Evolutionary conservation across 1,284 basidiomycete genomes (phyloP).

Genomic region (Cutaneotrichosporon sp.): DNA sequence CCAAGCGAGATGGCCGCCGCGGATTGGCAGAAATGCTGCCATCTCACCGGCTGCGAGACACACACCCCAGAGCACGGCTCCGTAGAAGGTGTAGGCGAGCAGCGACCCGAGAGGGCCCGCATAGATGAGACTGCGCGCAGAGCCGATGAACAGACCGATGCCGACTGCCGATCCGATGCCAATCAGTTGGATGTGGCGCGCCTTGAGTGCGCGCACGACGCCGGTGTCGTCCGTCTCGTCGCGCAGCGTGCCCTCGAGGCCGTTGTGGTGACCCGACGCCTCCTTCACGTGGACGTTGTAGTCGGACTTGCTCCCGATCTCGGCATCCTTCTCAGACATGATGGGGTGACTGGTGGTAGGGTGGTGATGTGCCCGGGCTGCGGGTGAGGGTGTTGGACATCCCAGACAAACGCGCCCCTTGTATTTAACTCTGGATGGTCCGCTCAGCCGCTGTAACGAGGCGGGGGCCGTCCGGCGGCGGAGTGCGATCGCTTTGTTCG

Average conservation of each 20-base stretch:
- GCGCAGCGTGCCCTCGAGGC: not conserved
- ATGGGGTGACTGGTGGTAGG: not conserved
- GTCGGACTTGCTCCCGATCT: constrained; percentile 2
- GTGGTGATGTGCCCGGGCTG: not conserved
- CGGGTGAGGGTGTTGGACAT: too few relatives aligned
- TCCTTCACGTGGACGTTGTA: not conserved
- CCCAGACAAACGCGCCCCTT: too few relatives aligned
- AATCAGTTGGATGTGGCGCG: constrained; percentile 16
- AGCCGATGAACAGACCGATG: constrained; percentile 16
- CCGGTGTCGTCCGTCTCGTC: constrained; percentile 7
- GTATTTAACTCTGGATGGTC: too few relatives aligned
- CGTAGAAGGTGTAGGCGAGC: constrained; percentile 19
- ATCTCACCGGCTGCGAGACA: constrained; percentile 23
- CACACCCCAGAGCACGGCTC: constrained; percentile 19
- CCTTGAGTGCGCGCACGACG: constrained; percentile 12
- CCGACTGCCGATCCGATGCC: constrained; percentile 14
- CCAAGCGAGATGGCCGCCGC: constrained; percentile 25
- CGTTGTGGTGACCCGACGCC: not conserved
- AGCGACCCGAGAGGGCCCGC: constrained; percentile 24
- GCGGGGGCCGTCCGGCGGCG: too few relatives aligned
- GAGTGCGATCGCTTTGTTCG: not conserved
- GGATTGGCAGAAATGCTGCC: constrained; percentile 23
- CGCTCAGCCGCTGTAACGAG: too few relatives aligned
- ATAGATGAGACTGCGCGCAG: constrained; percentile 12
- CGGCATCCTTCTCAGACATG: constrained; percentile 6